Base-by-base conservation (phyloP, 2,329 filamentous ascomycete genomes). In the Calonectria pteridis region DNA sequence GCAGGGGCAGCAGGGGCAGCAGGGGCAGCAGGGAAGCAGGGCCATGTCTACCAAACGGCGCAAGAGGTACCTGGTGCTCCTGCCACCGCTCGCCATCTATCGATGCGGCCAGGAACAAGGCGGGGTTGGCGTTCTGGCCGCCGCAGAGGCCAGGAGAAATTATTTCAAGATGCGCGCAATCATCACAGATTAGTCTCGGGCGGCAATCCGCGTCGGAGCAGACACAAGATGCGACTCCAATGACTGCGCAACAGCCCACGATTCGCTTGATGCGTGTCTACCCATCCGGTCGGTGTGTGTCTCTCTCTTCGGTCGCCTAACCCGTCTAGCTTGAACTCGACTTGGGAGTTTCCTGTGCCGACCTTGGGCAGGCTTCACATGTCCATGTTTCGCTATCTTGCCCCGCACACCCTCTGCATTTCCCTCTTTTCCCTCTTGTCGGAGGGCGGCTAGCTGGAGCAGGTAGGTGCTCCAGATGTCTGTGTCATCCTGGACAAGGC, bases 171-270 rank as follows among this genome's bases (percentile, higher is more conserved):
- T 13, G 37, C 10, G 14, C 58, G 28, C 26, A 43, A 33, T 29
- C 18, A 37, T 62, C 37, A 29, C 53, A 58, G 23, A 49, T 33
- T 26, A n/a, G 53, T 43, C 29, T 69, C 40, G 28, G 51, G 66
- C 66, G 53, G 55, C 53, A 69, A 69, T 43, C 51, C 29, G 64
- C 64, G 64, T 53, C 46, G 49, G 23, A 49, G 51, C 40, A 18
- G 13, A 18, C 9, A 43, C n/a, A 29, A 31, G 29, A 50, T 50
- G 35, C 66, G 40, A 59, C 40, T 18, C 28, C 37, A 33, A 46
- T 26, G 33, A 13, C 28, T 11, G 23, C 28, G 14, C 9, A 26
- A 53, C 66, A 6, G 66, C 37, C 20, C 55, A 35, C 16, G 28
- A 67, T 67, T 28, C 33, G 23, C 35, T 43, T 37, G 20, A 18